Evolutionary conservation across 1,139 yeast genomes (phyloP), one percentile per base, ranked within the genome.

Genomic region (Candida sp.): DNA sequence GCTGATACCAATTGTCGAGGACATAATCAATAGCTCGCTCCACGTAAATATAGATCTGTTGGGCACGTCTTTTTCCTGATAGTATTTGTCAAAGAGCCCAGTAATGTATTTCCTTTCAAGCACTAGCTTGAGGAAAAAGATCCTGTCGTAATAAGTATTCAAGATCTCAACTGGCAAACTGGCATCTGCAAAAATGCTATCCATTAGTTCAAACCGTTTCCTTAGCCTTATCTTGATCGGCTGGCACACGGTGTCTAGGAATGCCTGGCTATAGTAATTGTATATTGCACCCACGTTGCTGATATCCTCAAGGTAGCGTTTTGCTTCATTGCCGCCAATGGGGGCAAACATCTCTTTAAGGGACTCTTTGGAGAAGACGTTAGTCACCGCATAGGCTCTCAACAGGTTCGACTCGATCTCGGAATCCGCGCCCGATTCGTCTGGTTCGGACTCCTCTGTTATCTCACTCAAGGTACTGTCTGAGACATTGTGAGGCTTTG

Each of bases 341-440:
- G 63, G 59, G 7, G 56, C 55, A 22, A 58, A 61, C 17, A 73
- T 66, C 68, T 70, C 69, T 27, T 58, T 62, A 51, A 73, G 51
- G 5, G 76, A 70, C 47, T 67, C 67, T 23, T 63, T 61, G 7
- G 77, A 69, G 49, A 72, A 68, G 5, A 75, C 68, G 22, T 72
- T 62, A 49, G 71, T 53, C 38, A 72, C 62, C 23, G 77, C 70
- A 52, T 75, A 79, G 32, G 72, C 58, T 7, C 77, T 78, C 45
- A 70, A 67, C 47, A 62, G 30, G 38, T 48, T 51, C 6, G 42
- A 33, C 6, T 71, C 23, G 54, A 61, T 31, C 56, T 60, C 31
- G 28, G 42, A 43, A 32, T 50, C 27, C 22, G 22, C 22, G 11
- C 33, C 26, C 37, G 22, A 23, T 7, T 45, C 42, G 11, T 45